phyloP scores from a whole-genome alignment of 75 land plant genomes.

The Sequoiadendron giganteum region DNA sequence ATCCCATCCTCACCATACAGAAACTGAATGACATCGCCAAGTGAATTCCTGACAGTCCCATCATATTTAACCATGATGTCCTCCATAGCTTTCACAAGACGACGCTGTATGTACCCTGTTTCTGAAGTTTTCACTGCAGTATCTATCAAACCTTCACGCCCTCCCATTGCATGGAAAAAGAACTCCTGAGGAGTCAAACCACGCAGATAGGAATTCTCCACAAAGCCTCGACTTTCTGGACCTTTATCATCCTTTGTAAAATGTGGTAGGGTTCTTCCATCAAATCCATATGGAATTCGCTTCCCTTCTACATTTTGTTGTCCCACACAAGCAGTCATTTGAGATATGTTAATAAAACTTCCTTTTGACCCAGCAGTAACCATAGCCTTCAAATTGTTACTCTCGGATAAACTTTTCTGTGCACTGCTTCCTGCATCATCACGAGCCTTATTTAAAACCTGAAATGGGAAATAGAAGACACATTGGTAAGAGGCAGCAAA shows the following conservation, averaged over 20 bases:
- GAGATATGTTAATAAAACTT: slow-evolving; percentile 97
- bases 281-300: slow-evolving; percentile 94
- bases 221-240: slow-evolving; percentile 97
- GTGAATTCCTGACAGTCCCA: slow-evolving; percentile 95
- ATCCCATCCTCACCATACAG: slow-evolving; percentile 99
- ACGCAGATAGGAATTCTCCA: slow-evolving; percentile 93
- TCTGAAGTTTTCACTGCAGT: slow-evolving; percentile 98
- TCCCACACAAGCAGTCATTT: slow-evolving; percentile 99
- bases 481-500: background rate
- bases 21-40: slow-evolving; percentile 97
- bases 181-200: slow-evolving; percentile 97
- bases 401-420: slow-evolving; percentile 89
- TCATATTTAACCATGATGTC: slow-evolving; percentile 99
- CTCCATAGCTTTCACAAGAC: slow-evolving; percentile 98
- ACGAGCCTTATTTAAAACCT: slow-evolving; percentile 97
- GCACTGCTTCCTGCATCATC: slow-evolving; percentile 99
- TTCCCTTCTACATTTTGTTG: slow-evolving; percentile 99
- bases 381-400: slow-evolving; percentile 98
- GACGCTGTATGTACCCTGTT: slow-evolving; percentile 95
- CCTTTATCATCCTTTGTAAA: slow-evolving; percentile 96
- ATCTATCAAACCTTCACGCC: slow-evolving; percentile 98
- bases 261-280: slow-evolving; percentile 90
- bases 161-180: slow-evolving; percentile 99
- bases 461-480: slow-evolving; percentile 1
- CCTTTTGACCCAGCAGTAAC: slow-evolving; percentile 99